Evolutionary conservation across 768 basidiomycete species (phyloP), one percentile per base, ranked within the genome.

Genomic region (Astraeus odoratus): DNA sequence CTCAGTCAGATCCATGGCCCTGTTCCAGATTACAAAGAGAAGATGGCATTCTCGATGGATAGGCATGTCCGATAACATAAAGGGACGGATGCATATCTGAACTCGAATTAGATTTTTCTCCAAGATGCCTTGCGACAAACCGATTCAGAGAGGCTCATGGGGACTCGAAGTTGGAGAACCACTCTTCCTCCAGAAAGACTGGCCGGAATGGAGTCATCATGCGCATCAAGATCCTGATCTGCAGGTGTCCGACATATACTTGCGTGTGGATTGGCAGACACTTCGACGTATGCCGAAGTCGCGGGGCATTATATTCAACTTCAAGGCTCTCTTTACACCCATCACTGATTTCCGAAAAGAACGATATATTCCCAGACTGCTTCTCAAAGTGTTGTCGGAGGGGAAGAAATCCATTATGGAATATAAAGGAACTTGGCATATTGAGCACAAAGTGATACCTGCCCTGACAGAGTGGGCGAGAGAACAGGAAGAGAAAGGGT

Each of bases 241-340:
- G 13, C 40, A 57, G 2, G 40, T 71, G 30, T 66, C 71, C 22
- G 63, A 74, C 41, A 61, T 77, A 20, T 58, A 67, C 49, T 50
- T 78, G 33, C 70, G 76, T 12, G 73, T 78, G 16, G 75, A 77
- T 46, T 77, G 76, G 75, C 77, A 78, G 52, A 77, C 74, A 7
- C 54, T 78, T 25, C 67, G 75, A 15, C 67, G 74, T 25, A 54
- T 77, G 34, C 75, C 77, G 10, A 57, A 58, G 43, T 75, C 76
- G 5, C 59, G 59, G 9, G 71, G 73, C 0, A 73, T 78, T 20
- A 62, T 73, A 7, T 77, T 78, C 61, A 76, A 76, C 52, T 77
- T 70, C 57, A 77, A 75, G 49, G 68, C 73, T 8, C 57, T 78
- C 20, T 78, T 78, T 56, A 77, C 74, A 2, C 75, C 75, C 0